Evolutionary conservation across 163 green algal species (phyloP).

Genomic region (Smithsoniella earleae): DNA sequence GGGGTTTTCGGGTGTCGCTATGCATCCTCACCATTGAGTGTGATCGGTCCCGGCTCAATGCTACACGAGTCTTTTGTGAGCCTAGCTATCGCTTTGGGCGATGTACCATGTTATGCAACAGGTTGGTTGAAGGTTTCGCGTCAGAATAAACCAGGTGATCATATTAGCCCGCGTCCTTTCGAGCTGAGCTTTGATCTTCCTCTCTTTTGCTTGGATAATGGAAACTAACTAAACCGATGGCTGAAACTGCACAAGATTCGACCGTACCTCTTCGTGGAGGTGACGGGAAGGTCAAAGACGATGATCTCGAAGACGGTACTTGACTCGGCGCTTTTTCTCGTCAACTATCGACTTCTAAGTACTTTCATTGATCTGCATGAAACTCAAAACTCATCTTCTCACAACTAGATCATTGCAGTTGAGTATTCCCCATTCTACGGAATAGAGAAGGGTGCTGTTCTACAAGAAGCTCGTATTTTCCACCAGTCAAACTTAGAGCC

Average conservation of each 20-base stretch:
- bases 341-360: too few relatives aligned
- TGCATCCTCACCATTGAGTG: too few relatives aligned
- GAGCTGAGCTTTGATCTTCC: background rate
- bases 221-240: slow-evolving; percentile 45
- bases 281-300: slow-evolving; percentile 81
- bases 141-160: background rate
- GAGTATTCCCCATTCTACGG: slow-evolving; percentile 99
- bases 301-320: slow-evolving; percentile 88
- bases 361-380: background rate
- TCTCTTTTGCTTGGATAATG: background rate
- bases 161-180: background rate
- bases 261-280: slow-evolving; percentile 63
- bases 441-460: slow-evolving; percentile 97
- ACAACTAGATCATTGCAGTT: slow-evolving; percentile 50
- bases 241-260: slow-evolving; percentile 74
- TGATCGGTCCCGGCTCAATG: too few relatives aligned
- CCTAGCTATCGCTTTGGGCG: too few relatives aligned
- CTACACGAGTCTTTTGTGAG: too few relatives aligned
- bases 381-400: background rate
- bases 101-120: too few relatives aligned
- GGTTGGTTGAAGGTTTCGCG: background rate
- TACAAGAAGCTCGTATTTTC: slow-evolving; percentile 95
- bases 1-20: too few relatives aligned
- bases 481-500: slow-evolving; percentile 91
- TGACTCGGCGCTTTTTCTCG: background rate